Evolutionary conservation across 148 eudicot species (phyloP), one percentile per base, ranked within the genome.

Genomic region (Chenopodium quinoa): DNA sequence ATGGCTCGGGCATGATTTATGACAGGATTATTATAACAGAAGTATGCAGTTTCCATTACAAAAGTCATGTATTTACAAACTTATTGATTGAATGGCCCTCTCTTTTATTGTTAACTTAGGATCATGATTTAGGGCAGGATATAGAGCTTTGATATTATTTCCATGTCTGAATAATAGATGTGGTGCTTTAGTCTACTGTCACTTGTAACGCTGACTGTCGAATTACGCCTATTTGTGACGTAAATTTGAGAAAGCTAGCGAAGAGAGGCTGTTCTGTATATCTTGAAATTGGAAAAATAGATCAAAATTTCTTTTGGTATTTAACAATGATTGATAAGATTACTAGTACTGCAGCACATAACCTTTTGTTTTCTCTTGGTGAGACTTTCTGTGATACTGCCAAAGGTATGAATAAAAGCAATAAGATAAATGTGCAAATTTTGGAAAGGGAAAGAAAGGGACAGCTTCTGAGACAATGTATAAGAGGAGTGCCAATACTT

Each of bases 1-100:
- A 75, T 85, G 87, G 87, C 75, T 81, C 31, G 71, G 54, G 52
- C 69, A 70, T 37, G 25, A 13, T 3, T 14, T 27, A 13, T 84
- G 83, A 80, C 32, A 16, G 23, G 27, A 32, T 47, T 5, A 19
- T 25, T 25, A 56, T 32, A 16, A 2, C 79, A 67, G 73, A 76
- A 83, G 34, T 16, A 79, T 63, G 75, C n/a, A 32, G 7, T 65
- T 52, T 78, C 50, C 40, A 22, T 40, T 37, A 32, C 48, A 58
- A 60, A 50, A 27, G 10, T 70, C 60, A 50, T 52, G 78, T 73
- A 52, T 79, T 60, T 62, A 79, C 64, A 80, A 71, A 80, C 77
- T 73, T 64, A 34, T 75, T 80, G 75, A 70, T 60, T 58, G 73
- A 29, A 71, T 68, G 14, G 80, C 29, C 34, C 60, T 80, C 82